Evolutionary conservation across 208 protist species (phyloP), one percentile per base, ranked within the genome.

Genomic region (Herpetomonas samuelpessoai): DNA sequence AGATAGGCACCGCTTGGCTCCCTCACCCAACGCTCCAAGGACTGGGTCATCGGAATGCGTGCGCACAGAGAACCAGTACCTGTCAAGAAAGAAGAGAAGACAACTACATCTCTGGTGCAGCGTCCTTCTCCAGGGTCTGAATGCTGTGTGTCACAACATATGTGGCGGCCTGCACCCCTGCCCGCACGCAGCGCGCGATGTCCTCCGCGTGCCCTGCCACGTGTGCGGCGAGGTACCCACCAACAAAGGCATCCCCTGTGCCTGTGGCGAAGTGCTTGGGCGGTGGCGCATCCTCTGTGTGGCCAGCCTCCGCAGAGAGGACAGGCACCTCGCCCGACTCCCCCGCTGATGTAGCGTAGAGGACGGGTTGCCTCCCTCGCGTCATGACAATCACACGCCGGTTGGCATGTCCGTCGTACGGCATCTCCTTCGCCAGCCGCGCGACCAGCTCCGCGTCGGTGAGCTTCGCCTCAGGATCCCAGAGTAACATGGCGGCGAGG

Each of bases 201-300:
- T 60, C 35, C 35, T 14, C 30, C 25, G 75, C 55, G 16, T 59
- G 67, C 25, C 75, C 82, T 24, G 68, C 22, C 21, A 62, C 64
- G 6, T 88, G 68, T 19, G 68, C 57, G 29, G 88, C 57, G 0
- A 98, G 53, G 70, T 98, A 98, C 51, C 89, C 96, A 48, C 93
- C 96, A 25, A 93, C 85, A 56, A 98, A 98, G 31, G 86, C 78
- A 62, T 98, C 96, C 27, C 95, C 95, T 22, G 90, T 94, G 41
- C 92, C 96, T 29, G 98, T 98, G 19, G 79, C 75, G 56, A 27
- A 12, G 19, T 65, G 24, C 52, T 97, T 96, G 14, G 18, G 95
- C 78, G n/a, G n/a, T n/a, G n/a, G n/a, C n/a, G n/a, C n/a, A n/a
- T n/a, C n/a, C n/a, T n/a, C n/a, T n/a, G n/a, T n/a, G 38, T 95